Conservation (phyloP, 2,329 filamentous ascomycete genomes). For the Colletotrichum sp. region DNA sequence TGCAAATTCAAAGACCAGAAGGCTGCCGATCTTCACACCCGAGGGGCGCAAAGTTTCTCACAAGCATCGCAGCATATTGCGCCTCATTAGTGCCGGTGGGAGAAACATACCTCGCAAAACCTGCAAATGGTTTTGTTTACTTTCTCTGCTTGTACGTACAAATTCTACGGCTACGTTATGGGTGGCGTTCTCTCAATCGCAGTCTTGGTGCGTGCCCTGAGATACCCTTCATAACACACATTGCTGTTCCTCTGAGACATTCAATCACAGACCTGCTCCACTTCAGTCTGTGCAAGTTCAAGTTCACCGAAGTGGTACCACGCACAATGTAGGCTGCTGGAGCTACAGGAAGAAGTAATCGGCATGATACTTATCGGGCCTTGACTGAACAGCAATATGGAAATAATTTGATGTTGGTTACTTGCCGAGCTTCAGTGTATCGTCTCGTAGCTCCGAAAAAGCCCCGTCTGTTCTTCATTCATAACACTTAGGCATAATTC, state of each 20-base stretch:
- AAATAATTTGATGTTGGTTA: neutral
- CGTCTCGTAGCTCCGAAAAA: neutral
- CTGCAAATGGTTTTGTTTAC: rapidly evolving
- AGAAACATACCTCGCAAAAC: neutral
- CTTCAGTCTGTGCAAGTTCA: neutral
- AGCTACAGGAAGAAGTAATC: rapidly evolving
- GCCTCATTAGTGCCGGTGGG: neutral
- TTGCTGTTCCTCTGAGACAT: neutral
- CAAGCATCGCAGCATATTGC: neutral
- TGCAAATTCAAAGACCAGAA: neutral
- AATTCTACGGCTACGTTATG: neutral
- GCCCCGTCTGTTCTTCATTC: neutral
- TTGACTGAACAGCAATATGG: neutral
- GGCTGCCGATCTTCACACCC: neutral
- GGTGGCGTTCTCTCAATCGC: rapidly evolving
- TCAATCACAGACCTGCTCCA: rapidly evolving
- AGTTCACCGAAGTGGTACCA: rapidly evolving
- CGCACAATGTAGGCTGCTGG: rapidly evolving
- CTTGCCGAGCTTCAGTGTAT: neutral
- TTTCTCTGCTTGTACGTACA: rapidly evolving
- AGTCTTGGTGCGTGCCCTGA: neutral
- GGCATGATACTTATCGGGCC: rapidly evolving
- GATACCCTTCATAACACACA: neutral
- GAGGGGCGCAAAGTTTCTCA: neutral
- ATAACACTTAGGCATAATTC: rapidly evolving